Evolutionary conservation across 2,329 filamentous ascomycete genomes (phyloP), one percentile per base, ranked within the genome.

Genomic region (Sarocladium strictum): DNA sequence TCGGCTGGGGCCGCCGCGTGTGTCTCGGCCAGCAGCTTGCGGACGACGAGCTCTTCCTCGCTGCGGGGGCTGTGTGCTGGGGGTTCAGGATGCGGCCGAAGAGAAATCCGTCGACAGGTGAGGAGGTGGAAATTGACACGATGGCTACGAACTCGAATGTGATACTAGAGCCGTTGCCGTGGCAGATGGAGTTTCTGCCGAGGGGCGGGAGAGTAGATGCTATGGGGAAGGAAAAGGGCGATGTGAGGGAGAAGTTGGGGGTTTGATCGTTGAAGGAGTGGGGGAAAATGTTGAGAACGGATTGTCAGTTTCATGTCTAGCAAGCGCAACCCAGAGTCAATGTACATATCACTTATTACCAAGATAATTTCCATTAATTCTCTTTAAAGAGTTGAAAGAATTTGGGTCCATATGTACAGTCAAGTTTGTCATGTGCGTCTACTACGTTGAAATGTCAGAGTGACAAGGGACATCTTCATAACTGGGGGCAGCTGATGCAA

Each of bases 1-100:
- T 83, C 59, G 80, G 79, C 1, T 81, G 78, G 60, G 79, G 80
- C 0, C 70, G 78, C 2, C 68, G 80, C 2, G 73, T 77, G 1
- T 76, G 74, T 37, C 73, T 72, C 50, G 72, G 72, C 3, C 58
- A 71, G 2, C 69, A 72, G 19, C 67, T 74, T 17, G 72, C 72
- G 0, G 71, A 74, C 61, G 78, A 82, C 61, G 79, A 83, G 66
- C 74, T 79, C 61, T 76, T 80, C 59, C 69, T 79, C 45, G 70
- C 73, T 7, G 76, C 72, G 21, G 76, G 76, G 3, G 67, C 66
- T 6, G 63, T 78, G 10, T 71, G 76, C 37, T 81, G 77, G 78
- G 77, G 71, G 0, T 79, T 80, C 58, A 64, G 76, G 54, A 65
- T 79, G 51, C 60, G 52, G 3, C 65, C 64, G 27, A 73, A 72